phyloP scores from a whole-genome alignment of 1,284 basidiomycete species.

The Coriolopsis trogii region DNA sequence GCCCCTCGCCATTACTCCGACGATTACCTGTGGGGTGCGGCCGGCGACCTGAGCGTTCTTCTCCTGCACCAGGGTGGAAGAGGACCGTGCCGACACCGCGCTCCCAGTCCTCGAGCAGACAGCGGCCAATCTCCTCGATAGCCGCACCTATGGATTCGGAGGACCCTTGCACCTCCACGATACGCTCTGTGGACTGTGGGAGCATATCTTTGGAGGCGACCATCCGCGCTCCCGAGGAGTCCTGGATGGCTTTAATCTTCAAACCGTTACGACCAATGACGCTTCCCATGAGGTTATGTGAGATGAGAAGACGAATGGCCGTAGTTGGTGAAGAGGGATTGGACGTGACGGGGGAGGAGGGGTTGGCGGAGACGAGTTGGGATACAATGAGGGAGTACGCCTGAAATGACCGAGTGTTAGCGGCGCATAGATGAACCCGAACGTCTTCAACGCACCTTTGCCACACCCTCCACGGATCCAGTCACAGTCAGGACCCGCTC shows the following conservation, averaged over 20 bases:
- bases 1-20: slow-evolving; percentile 53
- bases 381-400: slow-evolving; percentile 95
- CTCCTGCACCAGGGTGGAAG: slow-evolving; percentile 90
- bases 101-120: slow-evolving; percentile 97
- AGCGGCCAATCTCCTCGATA: slow-evolving; percentile 94
- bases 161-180: slow-evolving; percentile 95
- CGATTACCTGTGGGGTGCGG: slow-evolving; percentile 34
- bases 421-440: not conserved
- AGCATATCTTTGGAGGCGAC: slow-evolving; percentile 99
- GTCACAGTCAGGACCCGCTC: slow-evolving; percentile 96
- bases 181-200: slow-evolving; percentile 96
- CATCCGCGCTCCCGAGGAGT: slow-evolving; percentile 95
- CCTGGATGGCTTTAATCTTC: slow-evolving; percentile 99
- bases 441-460: slow-evolving; percentile 61
- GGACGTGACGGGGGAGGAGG: slow-evolving; percentile 63
- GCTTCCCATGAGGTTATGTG: slow-evolving; percentile 99
- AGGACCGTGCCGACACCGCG: slow-evolving; percentile 90
- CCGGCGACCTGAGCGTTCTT: slow-evolving; percentile 59
- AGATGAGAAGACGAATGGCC: slow-evolving; percentile 94
- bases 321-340: slow-evolving; percentile 72
- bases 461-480: slow-evolving; percentile 89
- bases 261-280: slow-evolving; percentile 96
- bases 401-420: slow-evolving; percentile 42
- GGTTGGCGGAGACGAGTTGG: slow-evolving; percentile 84
- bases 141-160: slow-evolving; percentile 91